Base-by-base conservation (phyloP, 306 rosid species). In the Gastrolobium bilobum region DNA sequence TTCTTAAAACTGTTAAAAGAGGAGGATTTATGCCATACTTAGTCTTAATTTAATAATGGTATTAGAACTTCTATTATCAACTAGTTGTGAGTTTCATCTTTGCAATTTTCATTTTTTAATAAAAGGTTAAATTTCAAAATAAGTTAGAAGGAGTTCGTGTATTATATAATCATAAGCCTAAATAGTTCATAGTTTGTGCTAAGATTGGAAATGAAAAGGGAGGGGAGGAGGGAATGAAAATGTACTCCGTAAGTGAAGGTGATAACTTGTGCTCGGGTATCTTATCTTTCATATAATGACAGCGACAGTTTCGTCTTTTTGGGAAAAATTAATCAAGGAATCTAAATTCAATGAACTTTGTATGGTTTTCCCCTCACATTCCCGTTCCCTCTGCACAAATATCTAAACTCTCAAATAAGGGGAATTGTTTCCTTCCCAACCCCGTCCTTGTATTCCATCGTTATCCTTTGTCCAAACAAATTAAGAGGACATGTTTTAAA, bases 391-490 rank as follows among this genome's bases (percentile, higher is more conserved):
- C 20, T 20, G 26, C 20, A 46, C 6, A 44, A 67, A 40, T 39
- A 15, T 64, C 52, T 20, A 26, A 47, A 10, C 46, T 33, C 13
- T 30, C 74, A 68, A 30, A 68, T 10, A 30, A 34, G 5, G 52
- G 33, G 42, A 68, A 48, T 33, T 37, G 10, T 52, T 52, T 71
- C 2, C 20, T 71, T 71, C 7, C 51, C 13, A 38, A 63, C 4
- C 15, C 4, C 5, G 10, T 30, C 4, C 15, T 9, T 10, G 10
- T 30, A 10, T 29, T 44, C 39, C 11, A 2, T 73, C 65, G 7
- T 71, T 15, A 40, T 31, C 42, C 5, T 56, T 29, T 57, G 42
- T 73, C 52, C 39, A 56, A 56, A 9, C 77, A 57, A 42, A 71
- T 20, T 72, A 26, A 40, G 29, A 26, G 37, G 44, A 3, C 4